Conservation (phyloP, 1,139 yeast genomes). For the Suhomyces bokatorum region DNA sequence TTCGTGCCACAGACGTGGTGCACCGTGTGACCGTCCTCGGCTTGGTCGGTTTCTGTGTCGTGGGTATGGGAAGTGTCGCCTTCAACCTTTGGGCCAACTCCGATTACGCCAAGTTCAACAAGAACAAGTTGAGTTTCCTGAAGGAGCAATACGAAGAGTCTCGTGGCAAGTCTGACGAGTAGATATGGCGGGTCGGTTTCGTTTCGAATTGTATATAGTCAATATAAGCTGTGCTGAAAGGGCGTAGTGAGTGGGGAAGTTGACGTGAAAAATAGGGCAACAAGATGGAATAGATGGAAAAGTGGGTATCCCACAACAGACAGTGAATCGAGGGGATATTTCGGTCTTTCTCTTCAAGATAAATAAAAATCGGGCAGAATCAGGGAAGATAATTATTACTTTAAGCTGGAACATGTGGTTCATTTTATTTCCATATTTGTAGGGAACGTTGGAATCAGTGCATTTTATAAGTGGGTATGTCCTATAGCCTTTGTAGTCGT, state of each 20-base stretch:
- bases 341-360: no score
- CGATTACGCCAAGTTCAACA: slow-evolving; percentile 46
- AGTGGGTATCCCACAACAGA: no score
- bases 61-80: slow-evolving; percentile 31
- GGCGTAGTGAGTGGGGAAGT: background rate
- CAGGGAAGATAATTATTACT: no score
- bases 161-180: slow-evolving; percentile 11
- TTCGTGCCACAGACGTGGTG: slow-evolving; percentile 36
- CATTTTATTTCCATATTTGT: no score
- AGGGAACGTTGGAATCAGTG: no score
- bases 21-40: slow-evolving; percentile 30
- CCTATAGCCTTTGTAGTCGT: no score
- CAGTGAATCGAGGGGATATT: no score
- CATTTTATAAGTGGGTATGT: no score
- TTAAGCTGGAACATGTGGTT: no score
- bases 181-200: background rate
- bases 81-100: slow-evolving; percentile 32
- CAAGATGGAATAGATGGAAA: no score
- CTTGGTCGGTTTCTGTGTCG: slow-evolving; percentile 36
- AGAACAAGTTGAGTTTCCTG: slow-evolving; percentile 41
- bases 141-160: slow-evolving; percentile 32
- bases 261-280: no score
- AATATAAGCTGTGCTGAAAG: slow-evolving; percentile 2
- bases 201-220: slow-evolving; percentile 6
- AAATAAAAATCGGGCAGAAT: no score